Evolutionary conservation across 257 asterid species (phyloP).

Genomic region (Solanum sitiens): DNA sequence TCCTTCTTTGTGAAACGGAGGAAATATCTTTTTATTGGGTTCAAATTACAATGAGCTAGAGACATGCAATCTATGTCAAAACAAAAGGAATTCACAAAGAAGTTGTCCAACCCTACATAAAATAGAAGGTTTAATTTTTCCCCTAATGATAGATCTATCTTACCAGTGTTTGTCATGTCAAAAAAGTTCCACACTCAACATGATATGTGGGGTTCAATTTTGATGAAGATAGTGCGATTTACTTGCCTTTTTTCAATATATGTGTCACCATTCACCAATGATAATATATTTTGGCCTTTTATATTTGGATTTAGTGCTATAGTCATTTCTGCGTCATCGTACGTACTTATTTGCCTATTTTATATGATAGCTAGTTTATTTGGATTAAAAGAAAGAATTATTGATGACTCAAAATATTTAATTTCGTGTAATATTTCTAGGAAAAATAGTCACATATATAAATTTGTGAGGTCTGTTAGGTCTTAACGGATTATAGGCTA

Average conservation of each 20-base stretch:
- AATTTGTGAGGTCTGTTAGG: neutral
- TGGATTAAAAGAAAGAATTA: neutral
- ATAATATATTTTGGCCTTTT: neutral
- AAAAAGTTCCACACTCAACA: neutral
- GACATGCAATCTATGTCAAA: neutral
- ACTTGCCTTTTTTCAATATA: neutral
- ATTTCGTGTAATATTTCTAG: neutral
- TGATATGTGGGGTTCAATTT: neutral
- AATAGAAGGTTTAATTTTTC: neutral
- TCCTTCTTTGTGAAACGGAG: no score
- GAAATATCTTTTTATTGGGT: neutral
- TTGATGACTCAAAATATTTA: neutral
- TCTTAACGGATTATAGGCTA: neutral
- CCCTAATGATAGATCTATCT: neutral
- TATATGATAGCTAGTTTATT: neutral
- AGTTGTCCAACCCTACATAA: neutral
- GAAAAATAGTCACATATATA: no score
- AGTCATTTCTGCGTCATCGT: neutral
- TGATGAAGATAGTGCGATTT: neutral
- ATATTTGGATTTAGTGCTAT: neutral
- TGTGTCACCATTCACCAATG: neutral
- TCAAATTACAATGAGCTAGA: neutral
- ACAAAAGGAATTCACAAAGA: neutral
- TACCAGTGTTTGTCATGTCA: neutral
- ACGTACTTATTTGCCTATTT: neutral